A percentile compares a stretch with the other conserved stretches of the same genome.
These are phyloP conservation scores for Vitis hybrid DNA, from an alignment of 177 flowering plant species.

Conservation along the genomic window DNA sequence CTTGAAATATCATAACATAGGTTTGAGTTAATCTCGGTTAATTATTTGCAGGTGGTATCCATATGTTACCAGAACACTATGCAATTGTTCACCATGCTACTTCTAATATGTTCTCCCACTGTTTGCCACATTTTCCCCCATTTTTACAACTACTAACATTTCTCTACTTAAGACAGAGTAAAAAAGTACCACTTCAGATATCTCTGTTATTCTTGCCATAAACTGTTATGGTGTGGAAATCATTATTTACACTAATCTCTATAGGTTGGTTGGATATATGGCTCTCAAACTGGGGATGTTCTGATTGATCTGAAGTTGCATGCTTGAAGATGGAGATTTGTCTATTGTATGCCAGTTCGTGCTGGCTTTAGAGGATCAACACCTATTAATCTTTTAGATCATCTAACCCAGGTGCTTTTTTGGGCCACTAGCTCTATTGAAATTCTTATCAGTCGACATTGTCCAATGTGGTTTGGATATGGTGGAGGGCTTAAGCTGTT, in stretches of 20 bases:
- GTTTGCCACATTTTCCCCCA: no score
- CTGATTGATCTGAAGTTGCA: conserved; percentile 23
- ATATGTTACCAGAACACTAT: no score
- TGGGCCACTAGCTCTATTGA: conserved; percentile 22
- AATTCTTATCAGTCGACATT: conserved; percentile 20
- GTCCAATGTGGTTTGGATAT: conserved; percentile 27
- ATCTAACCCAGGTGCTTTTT: conserved; percentile 20
- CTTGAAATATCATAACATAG: no score
- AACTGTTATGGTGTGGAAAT: no score
- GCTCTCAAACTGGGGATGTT: conserved; percentile 17
- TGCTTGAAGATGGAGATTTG: conserved; percentile 20
- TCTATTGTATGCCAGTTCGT: conserved; percentile 19
- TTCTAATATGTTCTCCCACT: no score
- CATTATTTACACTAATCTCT: neutral
- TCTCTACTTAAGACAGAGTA: no score
- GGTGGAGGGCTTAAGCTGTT: conserved; percentile 23
- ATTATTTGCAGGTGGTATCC: no score
- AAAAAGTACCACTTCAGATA: no score
- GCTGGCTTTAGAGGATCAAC: conserved; percentile 22
- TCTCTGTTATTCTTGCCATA: no score
- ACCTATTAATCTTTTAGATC: conserved; percentile 21
- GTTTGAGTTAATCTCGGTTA: no score
- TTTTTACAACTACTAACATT: no score
- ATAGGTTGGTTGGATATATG: conserved; percentile 20
- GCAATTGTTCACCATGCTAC: no score